A percentile compares a stretch with the other conserved stretches of the same genome.
phyloP scores from a whole-genome alignment of 192 early-diverging fungal species.

The Gamsiella multidivaricata region DNA sequence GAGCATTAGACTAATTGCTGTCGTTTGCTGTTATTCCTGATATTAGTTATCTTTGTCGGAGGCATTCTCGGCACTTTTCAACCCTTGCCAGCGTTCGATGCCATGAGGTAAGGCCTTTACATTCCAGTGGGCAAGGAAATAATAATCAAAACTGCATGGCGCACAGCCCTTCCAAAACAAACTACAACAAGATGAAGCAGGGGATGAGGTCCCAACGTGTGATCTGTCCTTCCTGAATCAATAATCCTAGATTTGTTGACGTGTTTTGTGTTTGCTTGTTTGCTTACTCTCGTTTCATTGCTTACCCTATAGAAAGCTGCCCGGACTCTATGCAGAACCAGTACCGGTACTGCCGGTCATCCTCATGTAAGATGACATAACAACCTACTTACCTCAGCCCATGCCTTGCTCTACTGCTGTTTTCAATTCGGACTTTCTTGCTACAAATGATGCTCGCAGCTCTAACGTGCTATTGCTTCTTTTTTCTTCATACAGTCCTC shows the following conservation, averaged over 20 bases:
- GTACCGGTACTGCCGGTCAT: constrained; percentile 36
- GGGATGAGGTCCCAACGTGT: neutral
- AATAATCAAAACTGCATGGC: neutral
- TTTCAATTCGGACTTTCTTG: too few species aligned
- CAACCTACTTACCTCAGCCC: too few species aligned
- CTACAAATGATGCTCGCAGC: too few species aligned
- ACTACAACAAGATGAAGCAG: neutral
- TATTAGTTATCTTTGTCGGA: constrained; percentile 45
- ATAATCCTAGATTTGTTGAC: neutral
- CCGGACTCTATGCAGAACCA: constrained; percentile 17
- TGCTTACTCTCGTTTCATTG: neutral
- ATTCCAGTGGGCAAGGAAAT: too few species aligned
- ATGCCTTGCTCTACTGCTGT: too few species aligned
- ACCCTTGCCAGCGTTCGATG: constrained; percentile 42
- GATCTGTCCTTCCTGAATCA: neutral
- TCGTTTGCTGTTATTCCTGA: neutral
- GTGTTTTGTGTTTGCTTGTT: neutral
- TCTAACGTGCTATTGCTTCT: neutral
- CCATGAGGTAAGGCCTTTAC: constrained; percentile 23
- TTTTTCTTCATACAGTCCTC: constrained; percentile 18
- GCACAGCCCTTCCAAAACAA: neutral
- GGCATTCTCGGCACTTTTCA: constrained; percentile 32
- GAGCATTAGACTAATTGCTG: neutral
- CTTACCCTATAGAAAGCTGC: constrained; percentile 20
- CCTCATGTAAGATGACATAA: constrained; percentile 42